These are phyloP conservation scores for Naganishia sp. DNA, from an alignment of 1,284 basidiomycete species.

Conservation along the genomic window DNA sequence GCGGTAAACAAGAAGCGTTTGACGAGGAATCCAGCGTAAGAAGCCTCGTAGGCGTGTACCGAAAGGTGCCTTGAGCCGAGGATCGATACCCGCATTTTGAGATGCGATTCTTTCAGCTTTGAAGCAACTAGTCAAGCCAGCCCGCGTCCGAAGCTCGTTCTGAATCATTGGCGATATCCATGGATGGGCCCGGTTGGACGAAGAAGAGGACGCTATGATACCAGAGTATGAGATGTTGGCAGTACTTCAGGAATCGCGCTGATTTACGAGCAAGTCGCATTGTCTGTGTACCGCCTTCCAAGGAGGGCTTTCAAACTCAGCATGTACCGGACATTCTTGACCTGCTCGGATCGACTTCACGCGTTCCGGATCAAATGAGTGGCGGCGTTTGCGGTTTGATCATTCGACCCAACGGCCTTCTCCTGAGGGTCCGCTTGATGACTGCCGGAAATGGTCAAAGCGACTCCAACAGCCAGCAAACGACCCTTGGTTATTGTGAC, in stretches of 20 bases:
- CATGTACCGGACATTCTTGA: conserved; percentile 63
- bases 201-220: conserved; percentile 41
- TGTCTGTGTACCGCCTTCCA: conserved; percentile 77
- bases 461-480: neutral
- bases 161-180: no score
- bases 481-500: conserved; percentile 80
- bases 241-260: no score
- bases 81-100: no score
- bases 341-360: conserved; percentile 53
- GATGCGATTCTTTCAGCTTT: no score
- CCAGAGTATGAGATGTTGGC: neutral
- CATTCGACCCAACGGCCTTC: conserved; percentile 71
- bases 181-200: neutral
- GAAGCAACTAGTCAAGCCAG: no score
- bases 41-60: no score
- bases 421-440: neutral
- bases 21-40: no score
- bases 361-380: conserved; percentile 94
- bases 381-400: conserved; percentile 65
- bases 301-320: conserved; percentile 83
- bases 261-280: conserved; percentile 79
- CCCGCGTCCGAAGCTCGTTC: no score
- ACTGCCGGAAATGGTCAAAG: neutral
- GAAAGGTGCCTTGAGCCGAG: no score
- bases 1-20: no score